phyloP scores from a whole-genome alignment of 2,329 filamentous ascomycete genomes.

The Scytalidium sp. region DNA sequence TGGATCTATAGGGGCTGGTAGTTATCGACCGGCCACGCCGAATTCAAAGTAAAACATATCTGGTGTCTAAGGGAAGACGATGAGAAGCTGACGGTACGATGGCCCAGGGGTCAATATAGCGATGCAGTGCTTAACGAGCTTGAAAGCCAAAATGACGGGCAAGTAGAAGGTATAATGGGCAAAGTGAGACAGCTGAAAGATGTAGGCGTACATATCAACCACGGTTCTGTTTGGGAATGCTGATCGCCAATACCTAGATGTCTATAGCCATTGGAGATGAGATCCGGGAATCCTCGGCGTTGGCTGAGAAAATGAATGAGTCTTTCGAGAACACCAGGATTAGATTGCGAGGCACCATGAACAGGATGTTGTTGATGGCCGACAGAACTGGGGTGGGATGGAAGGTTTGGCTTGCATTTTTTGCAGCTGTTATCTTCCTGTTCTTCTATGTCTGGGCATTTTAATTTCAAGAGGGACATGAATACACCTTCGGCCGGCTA shows the following conservation, averaged over 20 bases:
- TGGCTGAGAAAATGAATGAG: constrained; percentile 96
- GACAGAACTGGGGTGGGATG: constrained; percentile 91
- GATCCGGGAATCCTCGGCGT: constrained; percentile 82
- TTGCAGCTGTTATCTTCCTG: constrained; percentile 74
- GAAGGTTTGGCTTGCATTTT: constrained; percentile 91
- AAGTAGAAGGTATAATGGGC: constrained; percentile 85
- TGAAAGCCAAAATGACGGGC: constrained; percentile 90
- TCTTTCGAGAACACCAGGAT: constrained; percentile 83
- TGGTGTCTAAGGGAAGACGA: neutral
- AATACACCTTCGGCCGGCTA: neutral
- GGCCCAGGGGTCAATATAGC: constrained; percentile 78
- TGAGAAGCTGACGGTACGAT: neutral
- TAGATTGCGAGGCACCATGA: constrained; percentile 88
- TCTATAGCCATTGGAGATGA: constrained; percentile 92
- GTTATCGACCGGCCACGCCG: constrained; percentile 67
- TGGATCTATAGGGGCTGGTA: constrained; percentile 26
- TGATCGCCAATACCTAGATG: constrained; percentile 55
- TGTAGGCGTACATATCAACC: constrained; percentile 48
- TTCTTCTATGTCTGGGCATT: constrained; percentile 95
- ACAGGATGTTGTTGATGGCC: constrained; percentile 93
- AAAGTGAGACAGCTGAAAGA: constrained; percentile 90
- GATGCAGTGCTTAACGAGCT: constrained; percentile 88
- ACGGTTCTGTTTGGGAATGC: neutral
- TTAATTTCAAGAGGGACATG: constrained; percentile 35
- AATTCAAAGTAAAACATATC: constrained; percentile 60